A percentile compares a stretch with the other conserved stretches of the same genome.
Evolutionary conservation across 208 protist species (phyloP).

Genomic region (Perkinsela sp.): DNA sequence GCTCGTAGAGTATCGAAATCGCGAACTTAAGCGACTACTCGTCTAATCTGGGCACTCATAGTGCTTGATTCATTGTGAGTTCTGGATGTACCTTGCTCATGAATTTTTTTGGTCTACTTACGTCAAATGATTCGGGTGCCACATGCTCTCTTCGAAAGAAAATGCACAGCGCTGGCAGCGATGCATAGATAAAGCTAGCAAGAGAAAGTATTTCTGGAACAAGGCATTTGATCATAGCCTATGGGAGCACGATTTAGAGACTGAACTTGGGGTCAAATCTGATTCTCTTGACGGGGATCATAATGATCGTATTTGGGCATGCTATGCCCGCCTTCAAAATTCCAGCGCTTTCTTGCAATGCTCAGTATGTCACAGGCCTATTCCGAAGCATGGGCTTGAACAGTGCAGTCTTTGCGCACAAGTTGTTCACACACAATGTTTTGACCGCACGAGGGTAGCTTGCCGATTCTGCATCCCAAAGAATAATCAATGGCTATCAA

Average conservation of each 20-base stretch:
- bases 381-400: background rate
- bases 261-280: no score
- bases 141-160: no score
- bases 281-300: background rate
- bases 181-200: background rate
- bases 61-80: no score
- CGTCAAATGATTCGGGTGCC: no score
- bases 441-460: background rate
- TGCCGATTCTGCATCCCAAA: background rate
- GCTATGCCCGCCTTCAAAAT: background rate
- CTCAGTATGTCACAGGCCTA: background rate
- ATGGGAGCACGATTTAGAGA: background rate
- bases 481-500: no score
- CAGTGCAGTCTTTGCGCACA: background rate
- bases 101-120: no score
- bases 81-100: no score
- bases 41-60: no score
- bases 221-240: background rate
- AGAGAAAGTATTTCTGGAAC: background rate
- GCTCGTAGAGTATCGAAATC: no score
- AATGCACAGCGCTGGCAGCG: no score
- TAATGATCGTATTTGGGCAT: background rate
- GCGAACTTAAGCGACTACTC: no score
- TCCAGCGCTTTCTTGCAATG: background rate
- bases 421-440: background rate